Evolutionary conservation across 176 grass and related monocot genomes (phyloP), one percentile per base, ranked within the genome.

Genomic region (Coix lacrymajobi): DNA sequence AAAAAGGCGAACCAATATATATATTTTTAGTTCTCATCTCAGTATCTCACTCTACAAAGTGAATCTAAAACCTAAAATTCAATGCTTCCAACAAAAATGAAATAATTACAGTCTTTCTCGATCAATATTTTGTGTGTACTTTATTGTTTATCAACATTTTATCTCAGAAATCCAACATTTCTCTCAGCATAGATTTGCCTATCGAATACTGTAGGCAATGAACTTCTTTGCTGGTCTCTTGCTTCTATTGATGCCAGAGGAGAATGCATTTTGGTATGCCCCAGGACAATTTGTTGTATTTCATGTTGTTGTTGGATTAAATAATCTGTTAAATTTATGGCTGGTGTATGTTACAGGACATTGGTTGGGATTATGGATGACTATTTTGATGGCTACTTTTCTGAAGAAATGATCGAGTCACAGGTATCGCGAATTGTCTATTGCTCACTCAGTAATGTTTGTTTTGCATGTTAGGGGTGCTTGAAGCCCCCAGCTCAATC

Each of bases 351-450:
- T 85, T 75, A 76, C 82, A 99, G 97, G 97, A 88, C 93, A 89
- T 86, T 99, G 87, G 94, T 84, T 54, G 97, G 89, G 28, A 92
- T 99, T 80, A 94, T 99, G 68, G 97, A 99, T 75, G 97, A 96
- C 78, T 96, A 96, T 73, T 99, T 99, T 92, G 87, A 99, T 85
- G 97, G 91, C 67, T 96, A 96, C 70, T 99, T 95, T 62, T 88
- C 97, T 54, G 97, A 99, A 87, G 97, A 99, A 84, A 99, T 99
- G 97, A 92, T 94, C 29, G 97, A 99, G 85, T 99, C 87, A 26
- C 93, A 99, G 93, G 97, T 96, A 78, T 66, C 74, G 8, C 52
- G 32, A 43, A 65, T 51, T 33, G 69, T 22, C 1, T 38, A n/a
- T 30, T 73, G 71, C 71, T 26, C 73, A 34, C 14, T 51, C 67